Conservation (phyloP, 1,284 basidiomycete species). For the Melampsora americana region DNA sequence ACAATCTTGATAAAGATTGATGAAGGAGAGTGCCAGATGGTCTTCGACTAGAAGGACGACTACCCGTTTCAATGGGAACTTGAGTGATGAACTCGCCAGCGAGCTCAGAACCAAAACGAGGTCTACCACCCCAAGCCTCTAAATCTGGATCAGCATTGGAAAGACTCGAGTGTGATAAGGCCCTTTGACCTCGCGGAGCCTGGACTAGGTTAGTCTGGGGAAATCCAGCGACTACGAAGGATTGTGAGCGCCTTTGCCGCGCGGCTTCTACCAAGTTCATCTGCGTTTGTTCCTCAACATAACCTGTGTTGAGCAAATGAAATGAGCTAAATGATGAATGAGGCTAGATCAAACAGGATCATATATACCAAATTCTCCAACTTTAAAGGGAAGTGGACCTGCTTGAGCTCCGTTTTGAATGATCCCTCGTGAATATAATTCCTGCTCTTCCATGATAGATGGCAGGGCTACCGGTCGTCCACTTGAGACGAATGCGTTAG, state of each 20-base stretch:
- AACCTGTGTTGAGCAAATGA: too few species aligned
- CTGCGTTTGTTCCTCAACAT: too few species aligned
- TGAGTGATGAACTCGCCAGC: not conserved
- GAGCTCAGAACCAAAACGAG: not conserved
- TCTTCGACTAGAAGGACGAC: not conserved
- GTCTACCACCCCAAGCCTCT: not conserved
- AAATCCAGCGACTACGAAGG: not conserved
- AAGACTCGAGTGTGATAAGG: constrained; percentile 1
- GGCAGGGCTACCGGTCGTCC: too few species aligned
- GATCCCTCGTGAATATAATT: too few species aligned
- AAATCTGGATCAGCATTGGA: not conserved
- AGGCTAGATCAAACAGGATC: not conserved
- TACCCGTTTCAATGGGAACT: not conserved
- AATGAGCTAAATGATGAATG: not conserved
- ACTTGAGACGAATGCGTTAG: too few species aligned
- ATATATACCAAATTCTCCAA: constrained; percentile 32
- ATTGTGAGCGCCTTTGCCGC: not conserved
- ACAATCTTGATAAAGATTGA: not conserved
- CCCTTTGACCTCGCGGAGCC: not conserved
- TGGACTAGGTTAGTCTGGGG: not conserved
- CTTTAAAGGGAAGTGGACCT: constrained; percentile 34
- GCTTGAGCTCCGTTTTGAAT: not conserved
- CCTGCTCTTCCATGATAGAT: too few species aligned
- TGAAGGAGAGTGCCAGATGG: not conserved
- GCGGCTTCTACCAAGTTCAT: not conserved